Conservation (phyloP, 371 early-diverging fungal species). For the Paramicrosporidium saccamoebae region DNA sequence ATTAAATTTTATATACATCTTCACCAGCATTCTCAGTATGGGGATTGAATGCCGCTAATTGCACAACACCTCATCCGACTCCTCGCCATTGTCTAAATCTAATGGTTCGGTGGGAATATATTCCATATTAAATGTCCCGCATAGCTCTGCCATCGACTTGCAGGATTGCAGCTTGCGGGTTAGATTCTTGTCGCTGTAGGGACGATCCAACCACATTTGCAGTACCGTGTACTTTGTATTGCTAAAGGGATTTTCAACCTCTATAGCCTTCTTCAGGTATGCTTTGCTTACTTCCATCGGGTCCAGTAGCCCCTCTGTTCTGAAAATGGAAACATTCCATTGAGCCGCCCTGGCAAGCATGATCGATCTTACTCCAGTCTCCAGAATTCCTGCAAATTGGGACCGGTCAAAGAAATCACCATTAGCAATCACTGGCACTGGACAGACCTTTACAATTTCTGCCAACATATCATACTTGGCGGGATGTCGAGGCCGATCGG, state of each 20-base stretch:
- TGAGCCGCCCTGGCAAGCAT: slow-evolving; percentile 71
- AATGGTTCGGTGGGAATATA: no score
- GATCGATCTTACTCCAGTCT: slow-evolving; percentile 13
- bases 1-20: no score
- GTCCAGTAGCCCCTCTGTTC: slow-evolving; percentile 17
- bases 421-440: slow-evolving; percentile 62
- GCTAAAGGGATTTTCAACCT: slow-evolving; percentile 23
- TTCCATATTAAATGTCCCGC: no score
- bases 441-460: slow-evolving; percentile 17
- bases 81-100: no score
- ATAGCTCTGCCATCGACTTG: no score
- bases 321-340: slow-evolving; percentile 44
- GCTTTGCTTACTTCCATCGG: slow-evolving; percentile 12
- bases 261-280: slow-evolving; percentile 25
- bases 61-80: no score
- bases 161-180: no score
- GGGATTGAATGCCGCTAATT: no score
- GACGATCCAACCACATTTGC: no score
- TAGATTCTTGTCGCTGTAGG: no score
- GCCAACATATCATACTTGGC: slow-evolving; percentile 58
- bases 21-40: no score
- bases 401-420: slow-evolving; percentile 32
- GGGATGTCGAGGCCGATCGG: slow-evolving; percentile 29
- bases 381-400: background rate
- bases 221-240: slow-evolving; percentile 62